phyloP scores from a whole-genome alignment of 169 alveolate genomes.

The Eimeria praecox region DNA sequence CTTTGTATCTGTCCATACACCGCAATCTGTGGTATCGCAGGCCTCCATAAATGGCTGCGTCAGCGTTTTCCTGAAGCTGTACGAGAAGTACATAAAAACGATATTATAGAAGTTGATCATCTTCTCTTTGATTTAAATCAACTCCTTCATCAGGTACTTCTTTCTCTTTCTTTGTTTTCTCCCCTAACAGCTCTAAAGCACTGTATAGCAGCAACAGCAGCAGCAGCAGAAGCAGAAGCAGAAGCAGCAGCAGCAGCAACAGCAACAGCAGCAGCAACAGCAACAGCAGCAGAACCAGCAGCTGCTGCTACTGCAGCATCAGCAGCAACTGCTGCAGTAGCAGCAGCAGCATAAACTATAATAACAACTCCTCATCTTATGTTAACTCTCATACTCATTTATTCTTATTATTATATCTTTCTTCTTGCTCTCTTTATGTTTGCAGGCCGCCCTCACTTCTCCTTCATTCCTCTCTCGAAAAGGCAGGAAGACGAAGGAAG shows the following conservation, averaged over 20 bases:
- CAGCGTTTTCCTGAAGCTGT: constrained; percentile 84
- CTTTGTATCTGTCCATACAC: background rate
- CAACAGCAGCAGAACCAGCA: no score
- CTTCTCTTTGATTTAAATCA: constrained; percentile 86
- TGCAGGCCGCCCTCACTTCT: constrained; percentile 33
- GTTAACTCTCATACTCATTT: no score
- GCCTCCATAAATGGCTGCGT: constrained; percentile 85
- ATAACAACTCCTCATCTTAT: no score
- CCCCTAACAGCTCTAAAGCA: no score
- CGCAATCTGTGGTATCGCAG: constrained; percentile 84
- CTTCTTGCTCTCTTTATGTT: background rate
- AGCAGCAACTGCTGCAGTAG: no score
- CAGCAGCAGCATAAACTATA: no score
- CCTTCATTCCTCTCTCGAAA: background rate
- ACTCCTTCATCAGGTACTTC: constrained; percentile 84
- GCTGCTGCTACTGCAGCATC: no score
- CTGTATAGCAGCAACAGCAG: no score
- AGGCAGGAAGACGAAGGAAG: background rate
- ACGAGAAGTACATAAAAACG: constrained; percentile 66
- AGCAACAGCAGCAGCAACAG: no score
- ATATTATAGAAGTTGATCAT: constrained; percentile 73
- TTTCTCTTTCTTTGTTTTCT: background rate
- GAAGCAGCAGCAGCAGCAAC: no score
- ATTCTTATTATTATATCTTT: no score
- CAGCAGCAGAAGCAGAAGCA: no score